These are phyloP conservation scores for Mycena olivaceomarginata DNA, from an alignment of 768 basidiomycete genomes.

Conservation along the genomic window DNA sequence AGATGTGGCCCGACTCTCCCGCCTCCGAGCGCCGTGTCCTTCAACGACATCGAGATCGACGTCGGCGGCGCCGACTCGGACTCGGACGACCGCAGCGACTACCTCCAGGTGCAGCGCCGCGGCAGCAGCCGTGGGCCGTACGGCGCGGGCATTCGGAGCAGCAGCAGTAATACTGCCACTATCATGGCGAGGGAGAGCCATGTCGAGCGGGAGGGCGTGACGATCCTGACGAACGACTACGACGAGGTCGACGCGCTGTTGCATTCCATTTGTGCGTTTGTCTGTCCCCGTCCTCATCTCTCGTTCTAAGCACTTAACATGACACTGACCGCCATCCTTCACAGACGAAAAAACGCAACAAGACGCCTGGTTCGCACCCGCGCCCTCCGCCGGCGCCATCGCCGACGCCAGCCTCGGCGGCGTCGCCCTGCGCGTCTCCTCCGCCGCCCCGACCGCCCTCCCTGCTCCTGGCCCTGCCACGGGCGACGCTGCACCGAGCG, in stretches of 20 bases:
- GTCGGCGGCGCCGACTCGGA: too few species aligned
- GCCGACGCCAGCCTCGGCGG: slow-evolving; percentile 87
- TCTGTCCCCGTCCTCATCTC: too few species aligned
- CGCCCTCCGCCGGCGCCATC: slow-evolving; percentile 71
- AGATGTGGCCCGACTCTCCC: too few species aligned
- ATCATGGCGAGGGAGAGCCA: too few species aligned
- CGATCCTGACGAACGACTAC: slow-evolving; percentile 79
- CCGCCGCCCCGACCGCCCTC: slow-evolving; percentile 18
- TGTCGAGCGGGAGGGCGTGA: slow-evolving; percentile 46
- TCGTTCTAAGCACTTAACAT: neutral
- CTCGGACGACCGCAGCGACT: too few species aligned
- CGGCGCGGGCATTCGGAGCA: too few species aligned
- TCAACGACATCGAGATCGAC: too few species aligned
- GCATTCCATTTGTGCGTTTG: slow-evolving; percentile 76
- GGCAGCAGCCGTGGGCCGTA: too few species aligned
- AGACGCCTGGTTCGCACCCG: slow-evolving; percentile 90
- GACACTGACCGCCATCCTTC: slow-evolving; percentile 37
- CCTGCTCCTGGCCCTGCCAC: neutral
- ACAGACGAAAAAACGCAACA: slow-evolving; percentile 75
- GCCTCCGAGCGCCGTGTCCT: too few species aligned
- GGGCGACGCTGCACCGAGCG: neutral
- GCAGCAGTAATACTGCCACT: too few species aligned
- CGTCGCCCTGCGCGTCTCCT: slow-evolving; percentile 50
- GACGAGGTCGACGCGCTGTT: slow-evolving; percentile 87
- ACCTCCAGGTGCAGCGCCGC: too few species aligned